phyloP scores from a whole-genome alignment of 768 basidiomycete genomes.

The Rhizopogon rudus region DNA sequence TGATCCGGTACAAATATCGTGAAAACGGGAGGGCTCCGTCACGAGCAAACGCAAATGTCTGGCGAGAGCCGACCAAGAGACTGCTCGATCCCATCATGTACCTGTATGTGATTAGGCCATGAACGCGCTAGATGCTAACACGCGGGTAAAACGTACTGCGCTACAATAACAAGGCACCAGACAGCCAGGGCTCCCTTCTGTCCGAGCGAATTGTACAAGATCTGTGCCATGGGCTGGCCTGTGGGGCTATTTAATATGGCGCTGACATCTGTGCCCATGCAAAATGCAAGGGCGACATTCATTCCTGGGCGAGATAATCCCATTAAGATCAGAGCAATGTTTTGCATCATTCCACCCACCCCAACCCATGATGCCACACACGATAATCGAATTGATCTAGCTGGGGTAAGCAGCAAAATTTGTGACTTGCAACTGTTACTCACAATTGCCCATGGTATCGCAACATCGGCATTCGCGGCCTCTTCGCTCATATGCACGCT shows the following conservation, averaged over 20 bases:
- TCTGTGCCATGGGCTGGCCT: slow-evolving; percentile 40
- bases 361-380: slow-evolving; percentile 54
- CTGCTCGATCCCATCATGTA: slow-evolving; percentile 58
- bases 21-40: slow-evolving; percentile 68
- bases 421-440: slow-evolving; percentile 2
- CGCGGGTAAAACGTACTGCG: slow-evolving; percentile 13
- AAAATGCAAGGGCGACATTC: slow-evolving; percentile 59
- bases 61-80: slow-evolving; percentile 44
- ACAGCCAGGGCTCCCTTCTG: slow-evolving; percentile 33
- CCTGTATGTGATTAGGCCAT: slow-evolving; percentile 15
- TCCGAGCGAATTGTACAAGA: slow-evolving; percentile 42
- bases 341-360: slow-evolving; percentile 33
- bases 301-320: slow-evolving; percentile 28
- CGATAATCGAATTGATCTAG: slow-evolving; percentile 40
- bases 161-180: slow-evolving; percentile 32
- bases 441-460: slow-evolving; percentile 67
- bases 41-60: slow-evolving; percentile 68
- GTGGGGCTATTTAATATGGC: slow-evolving; percentile 36
- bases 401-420: slow-evolving; percentile 31
- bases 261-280: slow-evolving; percentile 47
- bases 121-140: no score
- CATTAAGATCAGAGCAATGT: not conserved
- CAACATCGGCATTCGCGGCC: slow-evolving; percentile 60
- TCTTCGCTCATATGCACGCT: slow-evolving; percentile 69
- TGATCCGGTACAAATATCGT: slow-evolving; percentile 53